Base-by-base conservation (phyloP, 768 basidiomycete species). In the Crucibulum laeve region DNA sequence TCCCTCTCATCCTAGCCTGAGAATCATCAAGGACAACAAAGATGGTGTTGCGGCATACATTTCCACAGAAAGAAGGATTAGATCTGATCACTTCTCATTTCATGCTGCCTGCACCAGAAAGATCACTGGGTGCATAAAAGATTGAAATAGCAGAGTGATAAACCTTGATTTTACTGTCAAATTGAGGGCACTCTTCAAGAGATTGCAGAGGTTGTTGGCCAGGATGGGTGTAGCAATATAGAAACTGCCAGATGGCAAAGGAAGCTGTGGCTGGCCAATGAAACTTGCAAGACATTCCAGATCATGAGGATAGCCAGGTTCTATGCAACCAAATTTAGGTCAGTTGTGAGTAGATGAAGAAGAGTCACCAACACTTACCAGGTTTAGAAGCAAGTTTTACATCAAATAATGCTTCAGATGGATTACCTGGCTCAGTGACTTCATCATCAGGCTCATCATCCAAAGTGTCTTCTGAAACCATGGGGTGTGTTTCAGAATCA, bases 51-150 rank as follows among this genome's bases (percentile, higher is more conserved):
- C 43, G 43, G 1, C 61, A 45, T 6, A 40, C 43, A 14, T 53
- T 32, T 0, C 52, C 50, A 34, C 51, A 44, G 50, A 53, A 66
- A 4, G 17, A 38, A 1, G 60, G 62, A 34, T 49, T 56, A 7
- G 53, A 56, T 4, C 53, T 54, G 24, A 68, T 62, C 0, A 39
- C 46, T 37, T 68, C 51, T 1, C 49, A 50, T 17, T 57, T 44
- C 59, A 64, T 57, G 0, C 64, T 59, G 3, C 58, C 51, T 3
- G 49, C 40, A 1, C 63, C 59, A 44, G 56, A 58, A 1, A 55
- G 42, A 25, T 63, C 63, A 44, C 62, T 62, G 17, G 62, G 62
- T 0, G 61, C 49, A 45, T 57, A 63, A 42, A 56, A 63, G 0
- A 25, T 26, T 1, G 59, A 49, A 14, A 55, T 42, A 4, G 63